A percentile compares a stretch with the other conserved stretches of the same genome.
Conservation (phyloP, 768 basidiomycete species). For the Gelatoporia subvermispora region DNA sequence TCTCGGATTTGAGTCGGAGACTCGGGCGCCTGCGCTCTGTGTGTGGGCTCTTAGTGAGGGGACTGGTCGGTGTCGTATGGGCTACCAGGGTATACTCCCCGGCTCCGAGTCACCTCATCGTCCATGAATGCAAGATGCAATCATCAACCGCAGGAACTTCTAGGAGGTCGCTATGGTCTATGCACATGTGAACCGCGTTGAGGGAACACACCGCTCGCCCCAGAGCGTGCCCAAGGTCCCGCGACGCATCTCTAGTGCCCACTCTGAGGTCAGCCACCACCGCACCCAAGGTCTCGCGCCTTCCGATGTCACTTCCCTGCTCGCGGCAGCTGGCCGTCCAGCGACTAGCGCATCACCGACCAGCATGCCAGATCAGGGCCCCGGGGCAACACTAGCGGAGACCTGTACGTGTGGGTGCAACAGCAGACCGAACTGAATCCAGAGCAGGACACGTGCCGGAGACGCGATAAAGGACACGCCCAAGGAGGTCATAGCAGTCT, state of each 20-base stretch:
- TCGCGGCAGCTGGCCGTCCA: constrained; percentile 6
- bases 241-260: constrained; percentile 50
- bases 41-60: constrained; percentile 31
- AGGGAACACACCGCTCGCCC: constrained; percentile 38
- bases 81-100: constrained; percentile 6
- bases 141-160: constrained; percentile 25
- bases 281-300: constrained; percentile 29
- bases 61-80: constrained; percentile 2
- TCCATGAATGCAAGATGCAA: constrained; percentile 12
- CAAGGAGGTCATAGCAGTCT: constrained; percentile 34
- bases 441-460: constrained; percentile 45
- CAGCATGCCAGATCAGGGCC: constrained; percentile 28
- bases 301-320: constrained; percentile 49
- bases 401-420: constrained; percentile 34
- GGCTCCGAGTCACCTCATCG: no score
- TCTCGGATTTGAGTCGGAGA: constrained; percentile 39
- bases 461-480: constrained; percentile 35
- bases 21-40: constrained; percentile 37
- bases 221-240: constrained; percentile 25
- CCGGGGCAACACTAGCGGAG: constrained; percentile 48
- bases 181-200: constrained; percentile 4
- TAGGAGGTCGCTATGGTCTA: constrained; percentile 32
- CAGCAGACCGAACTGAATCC: constrained; percentile 16
- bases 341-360: constrained; percentile 4
- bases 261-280: constrained; percentile 10